Percentiles rank a stretch among this genome's conserved stretches.
Evolutionary conservation across 2,329 filamentous ascomycete genomes (phyloP).

Genomic region (Penicillium sp.): DNA sequence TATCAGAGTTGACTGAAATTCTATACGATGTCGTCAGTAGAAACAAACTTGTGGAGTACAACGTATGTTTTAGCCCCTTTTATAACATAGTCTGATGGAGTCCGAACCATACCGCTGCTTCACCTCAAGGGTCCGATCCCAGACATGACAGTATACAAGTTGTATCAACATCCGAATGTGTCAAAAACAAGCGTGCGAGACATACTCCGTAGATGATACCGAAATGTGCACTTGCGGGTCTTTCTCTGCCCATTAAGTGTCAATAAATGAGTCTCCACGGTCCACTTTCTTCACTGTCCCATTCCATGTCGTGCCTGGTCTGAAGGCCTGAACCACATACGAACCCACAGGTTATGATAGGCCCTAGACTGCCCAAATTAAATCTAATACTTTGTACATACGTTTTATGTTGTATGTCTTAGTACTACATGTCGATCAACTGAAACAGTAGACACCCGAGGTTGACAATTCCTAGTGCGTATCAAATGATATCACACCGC

Average conservation of each 20-base stretch:
- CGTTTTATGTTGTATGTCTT: too few relatives aligned
- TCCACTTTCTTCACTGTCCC: background rate
- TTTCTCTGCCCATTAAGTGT: background rate
- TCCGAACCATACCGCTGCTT: background rate
- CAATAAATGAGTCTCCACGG: background rate
- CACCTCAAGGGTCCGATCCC: constrained; percentile 1
- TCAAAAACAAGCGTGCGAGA: background rate
- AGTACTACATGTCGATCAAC: background rate
- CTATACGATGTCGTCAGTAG: constrained; percentile 12
- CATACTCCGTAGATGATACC: background rate
- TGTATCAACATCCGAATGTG: background rate
- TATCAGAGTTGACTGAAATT: constrained; percentile 7
- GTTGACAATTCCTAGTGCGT: background rate
- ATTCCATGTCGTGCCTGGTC: background rate
- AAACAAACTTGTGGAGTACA: constrained; percentile 8
- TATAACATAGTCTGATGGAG: background rate
- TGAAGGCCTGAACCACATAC: background rate
- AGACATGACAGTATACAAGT: constrained; percentile 1
- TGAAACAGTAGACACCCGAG: background rate
- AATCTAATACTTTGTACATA: too few relatives aligned
- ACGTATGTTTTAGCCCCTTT: background rate
- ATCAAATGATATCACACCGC: constrained; percentile 15
- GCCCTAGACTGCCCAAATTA: background rate
- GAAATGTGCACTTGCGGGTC: background rate
- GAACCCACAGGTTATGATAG: background rate